A percentile compares a stretch with the other conserved stretches of the same genome.
These are phyloP conservation scores for Euphorbia tirucalli DNA, from an alignment of 345 rosid species.

Conservation along the genomic window DNA sequence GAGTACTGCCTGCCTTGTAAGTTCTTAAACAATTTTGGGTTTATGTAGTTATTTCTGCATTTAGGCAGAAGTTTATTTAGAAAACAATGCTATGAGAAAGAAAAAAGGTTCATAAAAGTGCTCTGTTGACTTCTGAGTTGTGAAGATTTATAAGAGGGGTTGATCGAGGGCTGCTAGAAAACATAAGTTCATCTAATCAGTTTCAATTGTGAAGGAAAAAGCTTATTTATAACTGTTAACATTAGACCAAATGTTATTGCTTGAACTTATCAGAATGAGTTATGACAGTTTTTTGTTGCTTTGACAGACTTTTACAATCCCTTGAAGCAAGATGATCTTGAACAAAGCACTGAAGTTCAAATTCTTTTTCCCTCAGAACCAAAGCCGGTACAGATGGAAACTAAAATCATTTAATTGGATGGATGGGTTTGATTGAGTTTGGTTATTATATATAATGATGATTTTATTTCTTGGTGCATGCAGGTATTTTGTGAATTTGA, in stretches of 20 bases:
- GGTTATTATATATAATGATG: neutral
- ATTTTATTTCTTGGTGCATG: slow-evolving; percentile 28
- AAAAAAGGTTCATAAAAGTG: neutral
- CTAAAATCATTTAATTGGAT: slow-evolving; percentile 17
- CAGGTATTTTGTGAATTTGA: slow-evolving; percentile 94
- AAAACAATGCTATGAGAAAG: neutral
- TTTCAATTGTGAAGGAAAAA: slow-evolving; percentile 1
- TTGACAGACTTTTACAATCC: slow-evolving; percentile 85
- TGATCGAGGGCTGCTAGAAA: neutral
- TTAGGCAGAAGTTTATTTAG: neutral
- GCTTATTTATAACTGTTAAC: neutral
- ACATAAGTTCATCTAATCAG: neutral
- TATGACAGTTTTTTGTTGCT: slow-evolving; percentile 8
- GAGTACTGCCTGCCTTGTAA: slow-evolving; percentile 97
- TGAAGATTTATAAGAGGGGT: neutral
- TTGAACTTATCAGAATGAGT: neutral
- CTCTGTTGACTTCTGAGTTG: neutral
- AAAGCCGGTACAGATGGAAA: slow-evolving; percentile 57
- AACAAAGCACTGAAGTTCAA: slow-evolving; percentile 80
- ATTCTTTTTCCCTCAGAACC: slow-evolving; percentile 78
- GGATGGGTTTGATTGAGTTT: neutral
- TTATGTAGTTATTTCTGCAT: slow-evolving; percentile 2
- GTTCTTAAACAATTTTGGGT: slow-evolving; percentile 33
- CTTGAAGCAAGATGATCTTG: slow-evolving; percentile 78
- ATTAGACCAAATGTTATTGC: neutral